Base-by-base conservation (phyloP, 306 rosid species). In the Cyamopsis tetragonoloba region DNA sequence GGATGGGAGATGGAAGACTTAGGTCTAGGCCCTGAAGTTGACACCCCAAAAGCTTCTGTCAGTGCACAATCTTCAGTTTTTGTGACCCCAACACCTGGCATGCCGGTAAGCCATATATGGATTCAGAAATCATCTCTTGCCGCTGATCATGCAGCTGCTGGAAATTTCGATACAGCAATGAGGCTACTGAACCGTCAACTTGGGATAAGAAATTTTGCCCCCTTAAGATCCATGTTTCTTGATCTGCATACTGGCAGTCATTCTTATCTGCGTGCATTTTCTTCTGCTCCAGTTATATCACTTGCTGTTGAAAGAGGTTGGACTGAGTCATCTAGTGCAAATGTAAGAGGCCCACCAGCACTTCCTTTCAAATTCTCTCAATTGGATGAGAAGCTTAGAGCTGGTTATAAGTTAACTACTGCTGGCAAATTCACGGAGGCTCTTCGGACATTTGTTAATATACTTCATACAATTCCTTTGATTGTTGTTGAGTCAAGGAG, bases 61-160 rank as follows among this genome's bases (percentile, higher is more conserved):
- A 75, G 81, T 70, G 30, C 87, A 31, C 91, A 66, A 4, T 76
- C 88, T 61, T 79, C 86, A 2, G 87, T 72, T 69, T 92, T 89
- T 76, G 84, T 87, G 38, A 82, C 96, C 69, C 98, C 98, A 28
- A 83, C 95, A 47, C 87, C 88, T 76, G 98, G 98, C 76, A 79
- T 89, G 89, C 89, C 98, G 2, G 95, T 89, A 2, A 86, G 80
- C 78, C 91, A 92, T 75, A 87, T 89, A 51, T 92, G 98, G 98
- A 83, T 24, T 75, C 98, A 92, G 83, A 85, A 73, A 57, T 89
- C 98, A 28, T 84, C 96, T 56, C 91, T 92, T 78, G 98, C 98
- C 0, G 98, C 98, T 47, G 98, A 92, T 70, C 98, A 92, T 69
- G 98, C 85, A 5, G 98, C 98, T 68, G 98, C 95, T 11, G 98